These are phyloP conservation scores for Chloris gayana DNA, from an alignment of 176 grass and related monocot genomes.

Conservation along the genomic window DNA sequence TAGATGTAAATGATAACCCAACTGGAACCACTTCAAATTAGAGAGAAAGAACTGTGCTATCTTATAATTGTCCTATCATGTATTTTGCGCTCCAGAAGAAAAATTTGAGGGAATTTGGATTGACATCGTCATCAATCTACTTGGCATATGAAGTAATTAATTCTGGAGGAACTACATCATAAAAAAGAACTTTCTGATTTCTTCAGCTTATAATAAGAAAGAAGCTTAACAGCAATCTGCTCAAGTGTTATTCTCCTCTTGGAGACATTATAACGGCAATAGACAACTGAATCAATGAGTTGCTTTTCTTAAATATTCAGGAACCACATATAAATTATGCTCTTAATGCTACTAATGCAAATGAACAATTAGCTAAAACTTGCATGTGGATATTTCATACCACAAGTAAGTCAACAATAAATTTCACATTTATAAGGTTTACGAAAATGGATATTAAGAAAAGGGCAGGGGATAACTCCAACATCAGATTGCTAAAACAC, in stretches of 20 bases:
- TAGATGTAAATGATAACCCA: background rate
- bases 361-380: too few species aligned
- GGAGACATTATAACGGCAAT: too few species aligned
- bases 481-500: background rate
- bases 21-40: background rate
- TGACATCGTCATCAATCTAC: background rate
- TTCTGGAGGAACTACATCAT: background rate
- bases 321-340: background rate
- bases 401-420: too few species aligned
- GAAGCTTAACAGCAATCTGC: too few species aligned
- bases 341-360: background rate
- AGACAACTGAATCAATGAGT: background rate
- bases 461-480: background rate
- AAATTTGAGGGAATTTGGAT: background rate
- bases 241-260: too few species aligned
- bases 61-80: too few species aligned
- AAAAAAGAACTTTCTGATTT: background rate
- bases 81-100: too few species aligned
- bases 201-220: too few species aligned
- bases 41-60: too few species aligned
- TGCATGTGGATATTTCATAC: too few species aligned
- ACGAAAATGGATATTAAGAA: background rate
- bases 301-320: background rate
- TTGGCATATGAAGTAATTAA: background rate
- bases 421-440: background rate